Conservation (phyloP, 2,329 filamentous ascomycete species). For the Cercospora zeae-maydis region DNA sequence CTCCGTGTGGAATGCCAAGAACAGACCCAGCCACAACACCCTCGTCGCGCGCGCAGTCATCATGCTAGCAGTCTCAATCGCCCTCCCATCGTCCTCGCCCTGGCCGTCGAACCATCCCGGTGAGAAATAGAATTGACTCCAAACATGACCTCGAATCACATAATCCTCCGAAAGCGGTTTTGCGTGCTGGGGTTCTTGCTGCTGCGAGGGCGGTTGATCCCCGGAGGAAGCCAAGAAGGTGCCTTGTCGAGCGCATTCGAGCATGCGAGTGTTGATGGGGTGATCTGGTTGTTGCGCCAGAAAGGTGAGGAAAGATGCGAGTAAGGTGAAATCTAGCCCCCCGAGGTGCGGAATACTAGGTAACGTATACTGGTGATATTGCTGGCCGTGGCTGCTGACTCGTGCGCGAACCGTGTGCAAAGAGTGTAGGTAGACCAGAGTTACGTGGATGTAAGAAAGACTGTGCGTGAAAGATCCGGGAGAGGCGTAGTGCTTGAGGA, state of each 20-base stretch:
- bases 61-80: conserved; percentile 22
- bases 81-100: conserved; percentile 60
- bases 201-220: not conserved
- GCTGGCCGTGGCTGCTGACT: conserved; percentile 4
- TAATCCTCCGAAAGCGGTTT: conserved; percentile 67
- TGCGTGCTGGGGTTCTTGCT: conserved; percentile 23
- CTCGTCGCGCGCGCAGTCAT: conserved; percentile 20
- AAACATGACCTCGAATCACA: conserved; percentile 61
- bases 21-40: conserved; percentile 31
- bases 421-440: conserved; percentile 56
- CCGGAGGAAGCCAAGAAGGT: conserved; percentile 39
- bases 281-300: conserved; percentile 40
- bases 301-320: conserved; percentile 53
- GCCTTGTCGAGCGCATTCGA: conserved; percentile 34
- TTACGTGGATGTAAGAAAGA: conserved; percentile 60
- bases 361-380: conserved; percentile 13
- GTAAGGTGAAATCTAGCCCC: conserved; percentile 53
- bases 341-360: conserved; percentile 29
- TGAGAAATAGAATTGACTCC: conserved; percentile 58
- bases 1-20: conserved; percentile 27
- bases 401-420: conserved; percentile 18
- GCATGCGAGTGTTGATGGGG: conserved; percentile 35
- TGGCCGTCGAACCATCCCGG: conserved; percentile 58
- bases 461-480: conserved; percentile 47
- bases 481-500: conserved; percentile 46